Evolutionary conservation across 352 stramenopile species (phyloP).

Genomic region (Aphanomyces stellatus): DNA sequence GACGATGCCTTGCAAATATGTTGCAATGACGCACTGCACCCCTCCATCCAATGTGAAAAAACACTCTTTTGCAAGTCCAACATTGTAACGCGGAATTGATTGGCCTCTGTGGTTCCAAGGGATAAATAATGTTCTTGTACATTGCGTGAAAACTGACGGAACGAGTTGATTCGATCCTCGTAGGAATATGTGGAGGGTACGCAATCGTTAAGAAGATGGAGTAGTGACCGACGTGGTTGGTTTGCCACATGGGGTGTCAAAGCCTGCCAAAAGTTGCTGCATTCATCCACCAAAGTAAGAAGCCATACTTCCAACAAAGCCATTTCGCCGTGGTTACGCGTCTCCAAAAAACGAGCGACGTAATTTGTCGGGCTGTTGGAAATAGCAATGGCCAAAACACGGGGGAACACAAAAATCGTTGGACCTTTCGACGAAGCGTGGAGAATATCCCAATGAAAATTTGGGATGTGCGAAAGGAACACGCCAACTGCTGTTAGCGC

Average conservation of each 20-base stretch:
- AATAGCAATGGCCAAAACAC: background rate
- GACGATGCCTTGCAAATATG: background rate
- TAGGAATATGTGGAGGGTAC: no score
- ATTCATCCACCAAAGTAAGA: background rate
- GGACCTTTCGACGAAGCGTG: background rate
- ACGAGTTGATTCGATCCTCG: background rate
- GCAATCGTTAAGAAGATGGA: background rate
- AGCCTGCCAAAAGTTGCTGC: background rate
- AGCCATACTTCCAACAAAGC: conserved; percentile 4
- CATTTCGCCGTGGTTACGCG: background rate
- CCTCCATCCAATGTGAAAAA: background rate
- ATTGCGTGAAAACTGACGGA: background rate
- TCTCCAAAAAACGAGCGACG: background rate
- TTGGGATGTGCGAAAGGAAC: background rate
- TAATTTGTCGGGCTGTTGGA: background rate
- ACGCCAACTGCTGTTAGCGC: background rate
- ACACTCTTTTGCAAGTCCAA: background rate
- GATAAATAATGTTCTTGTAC: background rate
- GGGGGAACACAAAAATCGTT: background rate
- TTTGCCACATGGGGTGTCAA: background rate
- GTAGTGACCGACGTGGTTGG: background rate
- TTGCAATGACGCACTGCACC: background rate
- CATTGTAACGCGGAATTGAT: background rate
- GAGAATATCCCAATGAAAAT: conserved; percentile 9
- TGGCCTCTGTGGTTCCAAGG: background rate